These are phyloP conservation scores for Thymus quinquecostatus DNA, from an alignment of 257 asterid genomes.

Conservation along the genomic window DNA sequence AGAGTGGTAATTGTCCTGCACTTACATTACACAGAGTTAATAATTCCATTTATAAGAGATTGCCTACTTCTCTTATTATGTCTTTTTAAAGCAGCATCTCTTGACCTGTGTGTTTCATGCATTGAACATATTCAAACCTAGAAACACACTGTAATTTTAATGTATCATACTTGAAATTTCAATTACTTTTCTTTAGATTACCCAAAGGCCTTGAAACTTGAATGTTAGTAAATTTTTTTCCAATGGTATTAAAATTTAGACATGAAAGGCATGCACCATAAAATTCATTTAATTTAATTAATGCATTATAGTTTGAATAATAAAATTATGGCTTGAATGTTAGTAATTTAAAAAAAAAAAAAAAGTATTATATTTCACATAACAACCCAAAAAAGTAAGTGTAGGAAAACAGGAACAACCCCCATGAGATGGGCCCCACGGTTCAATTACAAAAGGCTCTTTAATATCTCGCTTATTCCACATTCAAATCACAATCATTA, in stretches of 20 bases:
- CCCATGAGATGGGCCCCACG: conserved; percentile 26
- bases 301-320: not conserved
- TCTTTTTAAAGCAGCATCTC: not conserved
- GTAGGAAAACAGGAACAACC: not conserved
- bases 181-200: too few species aligned
- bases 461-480: conserved; percentile 33
- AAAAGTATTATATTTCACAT: too few species aligned
- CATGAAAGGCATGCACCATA: too few species aligned
- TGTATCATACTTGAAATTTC: too few species aligned
- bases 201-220: not conserved
- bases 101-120: not conserved
- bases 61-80: not conserved
- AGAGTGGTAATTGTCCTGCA: too few species aligned
- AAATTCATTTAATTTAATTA: not conserved
- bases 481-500: conserved; percentile 42
- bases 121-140: not conserved
- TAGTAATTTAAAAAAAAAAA: too few species aligned
- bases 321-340: too few species aligned
- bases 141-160: not conserved
- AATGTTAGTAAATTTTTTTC: too few species aligned
- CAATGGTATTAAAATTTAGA: too few species aligned
- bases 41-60: too few species aligned
- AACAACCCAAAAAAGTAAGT: too few species aligned
- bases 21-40: too few species aligned
- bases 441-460: conserved; percentile 39